A percentile compares a stretch with the other conserved stretches of the same genome.
Evolutionary conservation across 805 yeast genomes (phyloP).

Genomic region (Kuraishia molischiana): DNA sequence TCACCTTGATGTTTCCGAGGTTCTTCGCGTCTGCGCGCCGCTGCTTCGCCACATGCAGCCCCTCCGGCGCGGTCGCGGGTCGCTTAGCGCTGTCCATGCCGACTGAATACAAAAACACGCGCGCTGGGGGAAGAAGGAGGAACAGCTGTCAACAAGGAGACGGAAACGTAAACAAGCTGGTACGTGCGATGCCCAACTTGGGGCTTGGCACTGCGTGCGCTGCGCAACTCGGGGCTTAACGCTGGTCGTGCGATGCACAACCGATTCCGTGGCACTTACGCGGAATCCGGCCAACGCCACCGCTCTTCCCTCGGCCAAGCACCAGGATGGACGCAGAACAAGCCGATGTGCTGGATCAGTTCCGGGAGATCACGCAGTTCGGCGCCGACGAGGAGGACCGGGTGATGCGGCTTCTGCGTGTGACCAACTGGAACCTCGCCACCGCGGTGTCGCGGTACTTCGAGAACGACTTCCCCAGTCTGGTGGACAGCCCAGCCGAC

Average conservation of each 20-base stretch:
- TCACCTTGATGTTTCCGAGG: conserved; percentile 28
- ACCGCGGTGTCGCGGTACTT: conserved; percentile 51
- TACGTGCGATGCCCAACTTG: too few species aligned
- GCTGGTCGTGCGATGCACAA: background rate
- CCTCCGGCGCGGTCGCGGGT: too few species aligned
- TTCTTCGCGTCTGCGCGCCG: background rate
- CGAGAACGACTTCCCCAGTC: conserved; percentile 38
- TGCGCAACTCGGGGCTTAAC: background rate
- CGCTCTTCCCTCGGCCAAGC: background rate
- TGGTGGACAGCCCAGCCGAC: conserved; percentile 9
- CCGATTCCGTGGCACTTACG: background rate
- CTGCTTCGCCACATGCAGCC: background rate
- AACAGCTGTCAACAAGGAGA: too few species aligned
- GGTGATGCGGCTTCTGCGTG: conserved; percentile 34
- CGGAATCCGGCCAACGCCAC: background rate
- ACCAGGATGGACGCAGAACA: conserved; percentile 22
- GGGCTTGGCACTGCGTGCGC: background rate
- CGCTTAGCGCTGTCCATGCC: too few species aligned
- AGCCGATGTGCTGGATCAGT: conserved; percentile 32
- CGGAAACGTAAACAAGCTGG: too few species aligned
- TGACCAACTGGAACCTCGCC: conserved; percentile 53
- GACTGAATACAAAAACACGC: too few species aligned
- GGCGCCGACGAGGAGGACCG: conserved; percentile 36
- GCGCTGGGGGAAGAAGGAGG: too few species aligned
- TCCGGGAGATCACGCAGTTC: conserved; percentile 40